phyloP scores from a whole-genome alignment of 257 asterid species.

The Penstemon newberryi region DNA sequence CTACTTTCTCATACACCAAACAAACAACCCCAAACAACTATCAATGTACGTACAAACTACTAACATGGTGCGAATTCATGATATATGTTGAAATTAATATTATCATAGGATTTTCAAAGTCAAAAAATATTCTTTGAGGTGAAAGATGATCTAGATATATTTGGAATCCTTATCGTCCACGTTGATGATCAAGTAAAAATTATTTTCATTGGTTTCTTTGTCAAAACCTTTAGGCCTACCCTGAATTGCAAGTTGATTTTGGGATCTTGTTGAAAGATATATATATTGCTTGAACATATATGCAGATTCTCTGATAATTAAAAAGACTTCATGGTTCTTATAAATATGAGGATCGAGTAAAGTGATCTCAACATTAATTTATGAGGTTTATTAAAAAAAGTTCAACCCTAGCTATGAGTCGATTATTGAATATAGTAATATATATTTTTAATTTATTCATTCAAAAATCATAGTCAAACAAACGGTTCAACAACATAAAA shows the following conservation, averaged over 20 bases:
- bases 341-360: constrained; percentile 23
- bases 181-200: constrained; percentile 29
- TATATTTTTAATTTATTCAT: no score
- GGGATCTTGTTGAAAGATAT: constrained; percentile 23
- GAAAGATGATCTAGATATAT: constrained; percentile 27
- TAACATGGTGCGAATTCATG: no score
- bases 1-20: no score
- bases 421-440: no score
- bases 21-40: no score
- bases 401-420: no score
- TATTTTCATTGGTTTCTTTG: constrained; percentile 38
- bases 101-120: neutral
- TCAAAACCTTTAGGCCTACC: constrained; percentile 32
- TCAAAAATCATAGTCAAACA: no score
- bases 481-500: no score
- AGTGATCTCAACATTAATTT: no score
- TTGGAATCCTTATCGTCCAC: constrained; percentile 60
- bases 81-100: no score
- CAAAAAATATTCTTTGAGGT: constrained; percentile 26
- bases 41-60: no score
- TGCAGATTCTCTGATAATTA: constrained; percentile 27
- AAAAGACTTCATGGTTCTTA: constrained; percentile 26
- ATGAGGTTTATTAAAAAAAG: no score
- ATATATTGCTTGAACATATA: neutral
- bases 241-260: constrained; percentile 37